Evolutionary conservation across 495 filamentous ascomycete species (phyloP).

Genomic region (Evansstolkia leycettana): DNA sequence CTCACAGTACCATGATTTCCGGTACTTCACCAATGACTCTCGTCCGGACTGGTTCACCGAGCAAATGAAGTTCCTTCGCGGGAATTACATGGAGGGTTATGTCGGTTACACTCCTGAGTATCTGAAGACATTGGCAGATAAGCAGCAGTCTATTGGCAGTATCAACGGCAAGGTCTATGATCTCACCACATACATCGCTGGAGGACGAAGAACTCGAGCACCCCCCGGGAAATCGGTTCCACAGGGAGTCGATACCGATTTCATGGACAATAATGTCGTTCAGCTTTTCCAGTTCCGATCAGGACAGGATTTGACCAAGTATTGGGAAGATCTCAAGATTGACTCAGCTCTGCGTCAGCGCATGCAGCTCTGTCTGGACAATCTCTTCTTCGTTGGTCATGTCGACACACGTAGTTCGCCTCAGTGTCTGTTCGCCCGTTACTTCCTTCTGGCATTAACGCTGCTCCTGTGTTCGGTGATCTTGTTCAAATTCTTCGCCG

Average conservation of each 20-base stretch:
- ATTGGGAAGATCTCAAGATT: conserved; percentile 61
- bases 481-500: conserved; percentile 91
- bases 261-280: conserved; percentile 69
- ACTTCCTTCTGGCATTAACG: conserved; percentile 84
- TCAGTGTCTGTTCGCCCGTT: conserved; percentile 77
- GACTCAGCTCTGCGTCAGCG: conserved; percentile 36
- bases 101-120: conserved; percentile 76
- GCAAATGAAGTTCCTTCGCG: conserved; percentile 62
- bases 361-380: conserved; percentile 83
- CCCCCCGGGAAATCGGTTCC: conserved; percentile 36
- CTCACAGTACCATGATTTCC: conserved; percentile 83
- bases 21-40: conserved; percentile 65
- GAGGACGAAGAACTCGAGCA: conserved; percentile 54
- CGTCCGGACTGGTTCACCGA: conserved; percentile 87
- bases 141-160: conserved; percentile 60
- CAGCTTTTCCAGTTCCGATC: conserved; percentile 63
- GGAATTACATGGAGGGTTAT: conserved; percentile 76
- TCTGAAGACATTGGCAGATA: conserved; percentile 53
- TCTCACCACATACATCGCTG: conserved; percentile 70
- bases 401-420: conserved; percentile 84
- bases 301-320: conserved; percentile 71
- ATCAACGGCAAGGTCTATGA: conserved; percentile 81
- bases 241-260: conserved; percentile 49
- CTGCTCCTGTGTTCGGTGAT: conserved; percentile 72
- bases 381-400: conserved; percentile 89